A percentile compares a stretch with the other conserved stretches of the same genome.
Evolutionary conservation across 805 yeast genomes (phyloP).

Genomic region (Lachancea sp.): DNA sequence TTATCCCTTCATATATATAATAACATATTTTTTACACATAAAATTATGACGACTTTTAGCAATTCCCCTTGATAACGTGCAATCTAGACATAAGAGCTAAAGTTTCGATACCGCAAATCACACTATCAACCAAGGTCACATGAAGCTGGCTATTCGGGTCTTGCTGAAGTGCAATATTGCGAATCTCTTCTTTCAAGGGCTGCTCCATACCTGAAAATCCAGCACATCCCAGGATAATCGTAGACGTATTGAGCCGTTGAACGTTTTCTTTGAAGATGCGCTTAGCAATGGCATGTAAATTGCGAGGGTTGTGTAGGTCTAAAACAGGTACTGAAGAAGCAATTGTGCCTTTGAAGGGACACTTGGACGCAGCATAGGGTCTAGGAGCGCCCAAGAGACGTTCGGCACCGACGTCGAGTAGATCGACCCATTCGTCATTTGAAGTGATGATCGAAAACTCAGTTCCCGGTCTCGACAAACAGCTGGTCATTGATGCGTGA

Average conservation of each 20-base stretch:
- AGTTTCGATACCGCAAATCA: slow-evolving; percentile 8
- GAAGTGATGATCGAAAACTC: slow-evolving; percentile 25
- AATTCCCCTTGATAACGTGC: slow-evolving; percentile 1
- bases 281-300: slow-evolving; percentile 14
- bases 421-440: slow-evolving; percentile 22
- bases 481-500: slow-evolving; percentile 15
- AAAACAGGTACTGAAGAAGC: slow-evolving; percentile 21
- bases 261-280: slow-evolving; percentile 17
- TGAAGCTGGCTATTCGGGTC: slow-evolving; percentile 1
- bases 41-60: neutral
- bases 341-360: slow-evolving; percentile 26
- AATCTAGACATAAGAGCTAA: slow-evolving; percentile 5
- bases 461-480: slow-evolving; percentile 11
- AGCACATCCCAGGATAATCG: slow-evolving; percentile 26
- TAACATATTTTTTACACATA: too few species aligned
- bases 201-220: slow-evolving; percentile 23
- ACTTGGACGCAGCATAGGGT: slow-evolving; percentile 13
- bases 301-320: slow-evolving; percentile 15
- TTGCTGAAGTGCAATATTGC: slow-evolving; percentile 1
- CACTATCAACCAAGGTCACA: slow-evolving; percentile 9
- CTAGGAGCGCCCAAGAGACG: slow-evolving; percentile 6
- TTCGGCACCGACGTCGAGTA: slow-evolving; percentile 17
- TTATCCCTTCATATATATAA: neutral
- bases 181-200: slow-evolving; percentile 2
- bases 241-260: slow-evolving; percentile 11